Evolutionary conservation across 768 basidiomycete species (phyloP).

Genomic region (Boletus rex-veris): DNA sequence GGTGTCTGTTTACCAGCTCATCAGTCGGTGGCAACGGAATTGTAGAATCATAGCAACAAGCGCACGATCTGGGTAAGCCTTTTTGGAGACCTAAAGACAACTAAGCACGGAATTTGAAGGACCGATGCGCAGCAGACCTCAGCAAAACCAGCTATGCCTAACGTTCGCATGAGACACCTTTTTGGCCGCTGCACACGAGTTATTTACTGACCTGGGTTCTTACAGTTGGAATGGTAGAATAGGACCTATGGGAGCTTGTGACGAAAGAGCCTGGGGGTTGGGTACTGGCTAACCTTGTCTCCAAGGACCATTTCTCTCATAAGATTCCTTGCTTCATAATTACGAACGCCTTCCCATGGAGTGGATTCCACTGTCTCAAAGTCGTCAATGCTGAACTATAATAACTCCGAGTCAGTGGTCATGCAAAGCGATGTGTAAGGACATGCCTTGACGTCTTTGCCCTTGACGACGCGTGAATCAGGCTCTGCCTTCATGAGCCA

Average conservation of each 20-base stretch:
- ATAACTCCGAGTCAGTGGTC: background rate
- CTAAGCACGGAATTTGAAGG: constrained; percentile 3
- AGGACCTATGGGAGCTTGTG: constrained; percentile 51
- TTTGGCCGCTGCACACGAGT: background rate
- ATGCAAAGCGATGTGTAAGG: background rate
- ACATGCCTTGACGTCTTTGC: constrained; percentile 77
- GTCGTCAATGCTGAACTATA: constrained; percentile 84
- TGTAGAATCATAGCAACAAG: background rate
- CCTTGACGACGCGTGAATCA: constrained; percentile 78
- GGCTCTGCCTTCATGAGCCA: constrained; percentile 91
- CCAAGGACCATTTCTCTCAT: constrained; percentile 79
- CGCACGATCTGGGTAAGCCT: constrained; percentile 90
- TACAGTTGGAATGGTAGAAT: constrained; percentile 89
- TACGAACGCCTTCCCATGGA: constrained; percentile 86
- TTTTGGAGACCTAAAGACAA: constrained; percentile 58
- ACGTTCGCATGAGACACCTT: constrained; percentile 4
- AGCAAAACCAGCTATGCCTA: constrained; percentile 79
- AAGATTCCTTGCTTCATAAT: constrained; percentile 76
- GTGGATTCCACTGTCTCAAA: constrained; percentile 69
- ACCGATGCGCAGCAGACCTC: constrained; percentile 45
- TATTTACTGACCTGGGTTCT: constrained; percentile 58
- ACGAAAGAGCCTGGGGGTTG: background rate
- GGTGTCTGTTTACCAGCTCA: constrained; percentile 52
- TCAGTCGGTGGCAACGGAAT: constrained; percentile 6
- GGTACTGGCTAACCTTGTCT: constrained; percentile 54